Evolutionary conservation across 2,329 filamentous ascomycete genomes (phyloP).

Genomic region (Verticillium tricorpus): DNA sequence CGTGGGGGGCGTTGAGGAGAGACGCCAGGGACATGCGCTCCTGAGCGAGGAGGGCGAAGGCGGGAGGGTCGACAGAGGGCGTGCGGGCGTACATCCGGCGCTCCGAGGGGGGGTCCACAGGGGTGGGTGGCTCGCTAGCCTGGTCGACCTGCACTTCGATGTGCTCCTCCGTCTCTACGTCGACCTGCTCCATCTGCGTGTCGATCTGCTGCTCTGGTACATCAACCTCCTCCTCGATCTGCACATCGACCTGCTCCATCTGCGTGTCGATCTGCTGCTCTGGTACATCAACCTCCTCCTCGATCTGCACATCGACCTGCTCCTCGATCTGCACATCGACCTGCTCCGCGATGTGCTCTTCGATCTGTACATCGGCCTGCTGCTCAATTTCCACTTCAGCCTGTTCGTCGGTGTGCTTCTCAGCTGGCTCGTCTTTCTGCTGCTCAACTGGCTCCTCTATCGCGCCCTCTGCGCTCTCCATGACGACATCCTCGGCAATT

Average conservation of each 20-base stretch:
- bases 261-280: slow-evolving; percentile 11
- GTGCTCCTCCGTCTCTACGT: slow-evolving; percentile 7
- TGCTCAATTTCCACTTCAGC: no score
- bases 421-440: slow-evolving; percentile 1
- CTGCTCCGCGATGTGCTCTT: background rate
- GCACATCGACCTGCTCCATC: slow-evolving; percentile 3
- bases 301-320: slow-evolving; percentile 3
- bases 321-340: slow-evolving; percentile 6
- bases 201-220: slow-evolving; percentile 12
- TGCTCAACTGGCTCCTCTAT: slow-evolving; percentile 4
- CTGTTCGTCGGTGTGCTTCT: background rate
- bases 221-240: slow-evolving; percentile 8
- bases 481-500: slow-evolving; percentile 21
- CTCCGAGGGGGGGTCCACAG: slow-evolving; percentile 25
- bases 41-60: slow-evolving; percentile 49
- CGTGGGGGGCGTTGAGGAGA: slow-evolving; percentile 52
- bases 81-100: slow-evolving; percentile 48
- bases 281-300: slow-evolving; percentile 9
- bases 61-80: slow-evolving; percentile 57
- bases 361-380: background rate
- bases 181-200: slow-evolving; percentile 3
- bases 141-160: slow-evolving; percentile 1
- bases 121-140: slow-evolving; percentile 25
- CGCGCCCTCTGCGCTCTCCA: background rate
- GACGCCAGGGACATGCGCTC: slow-evolving; percentile 56